Evolutionary conservation across 2,329 filamentous ascomycete species (phyloP).

Genomic region (Aspergillus puulaauensis): DNA sequence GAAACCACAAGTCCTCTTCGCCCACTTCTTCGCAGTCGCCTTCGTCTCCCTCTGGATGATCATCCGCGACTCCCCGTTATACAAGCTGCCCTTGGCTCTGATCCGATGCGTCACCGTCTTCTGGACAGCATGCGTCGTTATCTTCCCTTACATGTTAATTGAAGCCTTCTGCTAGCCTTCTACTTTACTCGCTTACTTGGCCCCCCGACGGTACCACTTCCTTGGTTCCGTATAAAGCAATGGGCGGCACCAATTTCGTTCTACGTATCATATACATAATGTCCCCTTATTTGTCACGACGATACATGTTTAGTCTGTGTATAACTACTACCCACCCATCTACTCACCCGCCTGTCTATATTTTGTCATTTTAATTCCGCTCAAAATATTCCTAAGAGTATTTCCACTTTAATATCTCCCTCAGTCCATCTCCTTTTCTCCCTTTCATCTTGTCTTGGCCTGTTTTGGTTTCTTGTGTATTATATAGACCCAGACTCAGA

Average conservation of each 20-base stretch:
- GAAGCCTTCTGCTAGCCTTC: slow-evolving; percentile 53
- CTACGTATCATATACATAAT: not conserved
- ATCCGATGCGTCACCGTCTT: slow-evolving; percentile 69
- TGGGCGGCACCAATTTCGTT: not conserved
- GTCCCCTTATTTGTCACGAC: not conserved
- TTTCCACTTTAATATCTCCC: not conserved
- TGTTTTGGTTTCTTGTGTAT: not conserved
- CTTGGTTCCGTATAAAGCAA: no score
- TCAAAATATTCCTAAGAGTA: not conserved
- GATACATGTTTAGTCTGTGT: not conserved
- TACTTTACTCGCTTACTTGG: no score
- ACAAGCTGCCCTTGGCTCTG: slow-evolving; percentile 63
- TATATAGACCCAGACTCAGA: not conserved
- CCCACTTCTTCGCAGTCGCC: slow-evolving; percentile 94
- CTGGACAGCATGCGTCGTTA: slow-evolving; percentile 77
- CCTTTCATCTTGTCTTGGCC: not conserved
- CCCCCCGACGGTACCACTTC: no score
- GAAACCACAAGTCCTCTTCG: slow-evolving; percentile 73
- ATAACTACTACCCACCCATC: not conserved
- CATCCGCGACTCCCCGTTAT: slow-evolving; percentile 51
- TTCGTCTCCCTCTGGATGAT: slow-evolving; percentile 79
- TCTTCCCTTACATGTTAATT: slow-evolving; percentile 75
- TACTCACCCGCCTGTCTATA: not conserved
- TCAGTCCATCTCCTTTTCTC: not conserved
- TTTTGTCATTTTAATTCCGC: not conserved